phyloP scores from a whole-genome alignment of 768 basidiomycete species.

The Clavaria fumosa region DNA sequence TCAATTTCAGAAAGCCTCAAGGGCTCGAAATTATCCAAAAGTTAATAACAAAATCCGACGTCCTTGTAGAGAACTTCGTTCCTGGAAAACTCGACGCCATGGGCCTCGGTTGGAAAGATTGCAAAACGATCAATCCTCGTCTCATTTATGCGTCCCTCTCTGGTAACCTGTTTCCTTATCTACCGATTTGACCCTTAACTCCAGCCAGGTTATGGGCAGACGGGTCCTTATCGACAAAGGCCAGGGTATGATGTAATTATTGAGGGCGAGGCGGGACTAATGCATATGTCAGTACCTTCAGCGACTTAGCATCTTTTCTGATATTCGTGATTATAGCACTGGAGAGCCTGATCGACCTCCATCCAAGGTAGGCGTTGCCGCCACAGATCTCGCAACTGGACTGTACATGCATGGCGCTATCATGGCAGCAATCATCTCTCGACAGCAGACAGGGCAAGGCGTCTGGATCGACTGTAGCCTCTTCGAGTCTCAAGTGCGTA shows the following conservation, averaged over 20 bases:
- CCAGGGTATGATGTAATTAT: constrained; percentile 84
- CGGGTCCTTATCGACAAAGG: constrained; percentile 69
- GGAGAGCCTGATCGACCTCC: constrained; percentile 79
- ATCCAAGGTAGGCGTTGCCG: constrained; percentile 90
- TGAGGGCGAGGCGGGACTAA: constrained; percentile 83
- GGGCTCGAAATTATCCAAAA: constrained; percentile 63
- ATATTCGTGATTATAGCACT: constrained; percentile 34
- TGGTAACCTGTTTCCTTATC: constrained; percentile 28
- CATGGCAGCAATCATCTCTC: constrained; percentile 75
- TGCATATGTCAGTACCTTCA: constrained; percentile 56
- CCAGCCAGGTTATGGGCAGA: constrained; percentile 36
- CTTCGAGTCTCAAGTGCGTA: constrained; percentile 73
- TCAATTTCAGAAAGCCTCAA: constrained; percentile 70
- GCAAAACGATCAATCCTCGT: constrained; percentile 56
- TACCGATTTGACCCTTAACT: not conserved
- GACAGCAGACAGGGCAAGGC: constrained; percentile 73
- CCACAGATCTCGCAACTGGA: constrained; percentile 78
- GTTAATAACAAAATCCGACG: constrained; percentile 60
- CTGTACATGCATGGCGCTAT: constrained; percentile 88
- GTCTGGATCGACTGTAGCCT: constrained; percentile 87
- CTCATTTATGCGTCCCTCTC: constrained; percentile 86
- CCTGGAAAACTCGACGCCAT: constrained; percentile 72
- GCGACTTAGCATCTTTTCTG: constrained; percentile 8
- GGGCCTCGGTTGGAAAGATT: constrained; percentile 79
- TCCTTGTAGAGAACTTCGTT: constrained; percentile 83